Evolutionary conservation across 345 rosid genomes (phyloP).

Genomic region (Dimocarpus longan): DNA sequence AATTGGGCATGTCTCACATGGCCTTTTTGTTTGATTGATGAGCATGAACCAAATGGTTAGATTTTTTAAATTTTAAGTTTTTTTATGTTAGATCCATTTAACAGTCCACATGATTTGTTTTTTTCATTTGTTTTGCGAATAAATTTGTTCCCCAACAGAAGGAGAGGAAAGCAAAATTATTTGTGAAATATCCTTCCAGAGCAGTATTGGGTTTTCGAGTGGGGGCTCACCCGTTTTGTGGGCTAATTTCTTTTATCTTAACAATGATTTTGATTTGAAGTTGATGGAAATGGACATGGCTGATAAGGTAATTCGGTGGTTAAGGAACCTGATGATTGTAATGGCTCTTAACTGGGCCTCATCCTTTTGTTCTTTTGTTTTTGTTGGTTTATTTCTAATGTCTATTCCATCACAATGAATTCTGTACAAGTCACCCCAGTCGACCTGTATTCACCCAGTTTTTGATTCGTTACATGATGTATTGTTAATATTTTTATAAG

Average conservation of each 20-base stretch:
- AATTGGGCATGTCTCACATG: conserved; percentile 28
- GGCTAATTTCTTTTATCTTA: not conserved
- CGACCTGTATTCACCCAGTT: too few relatives aligned
- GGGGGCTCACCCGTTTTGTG: not conserved
- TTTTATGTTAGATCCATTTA: not conserved
- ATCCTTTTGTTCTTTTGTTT: not conserved
- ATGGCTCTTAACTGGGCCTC: not conserved
- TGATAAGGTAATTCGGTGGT: conserved; percentile 6
- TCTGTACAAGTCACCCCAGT: too few relatives aligned
- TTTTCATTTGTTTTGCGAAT: too few relatives aligned
- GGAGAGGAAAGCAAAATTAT: too few relatives aligned
- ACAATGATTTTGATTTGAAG: not conserved
- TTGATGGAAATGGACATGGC: conserved; percentile 8
- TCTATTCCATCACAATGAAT: not conserved
- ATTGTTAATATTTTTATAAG: too few relatives aligned
- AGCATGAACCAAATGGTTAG: not conserved
- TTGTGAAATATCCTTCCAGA: not conserved
- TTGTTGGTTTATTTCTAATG: not conserved
- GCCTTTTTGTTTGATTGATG: conserved; percentile 11
- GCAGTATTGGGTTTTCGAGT: not conserved
- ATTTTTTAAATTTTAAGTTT: too few relatives aligned
- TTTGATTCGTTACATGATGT: too few relatives aligned
- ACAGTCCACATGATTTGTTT: not conserved
- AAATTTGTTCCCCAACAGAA: too few relatives aligned
- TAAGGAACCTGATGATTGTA: conserved; percentile 7